These are phyloP conservation scores for Zoysia japonica DNA, from an alignment of 176 grass and related monocot species.

Conservation along the genomic window DNA sequence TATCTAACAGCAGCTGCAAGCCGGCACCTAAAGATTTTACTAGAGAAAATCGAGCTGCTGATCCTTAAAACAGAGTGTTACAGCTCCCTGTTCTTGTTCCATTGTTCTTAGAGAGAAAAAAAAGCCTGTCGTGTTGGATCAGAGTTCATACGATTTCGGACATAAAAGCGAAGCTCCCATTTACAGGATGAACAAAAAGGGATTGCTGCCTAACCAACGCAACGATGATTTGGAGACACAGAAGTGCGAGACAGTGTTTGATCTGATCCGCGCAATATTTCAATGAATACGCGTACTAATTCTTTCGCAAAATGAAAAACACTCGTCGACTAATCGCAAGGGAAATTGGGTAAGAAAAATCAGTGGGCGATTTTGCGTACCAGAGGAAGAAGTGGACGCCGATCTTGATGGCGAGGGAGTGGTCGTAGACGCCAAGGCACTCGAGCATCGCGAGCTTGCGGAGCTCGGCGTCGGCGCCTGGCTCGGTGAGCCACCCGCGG, in stretches of 20 bases:
- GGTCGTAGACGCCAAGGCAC: slow-evolving; percentile 68
- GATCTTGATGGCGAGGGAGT: slow-evolving; percentile 77
- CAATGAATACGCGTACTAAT: not conserved
- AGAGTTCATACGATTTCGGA: not conserved
- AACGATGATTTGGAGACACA: not conserved
- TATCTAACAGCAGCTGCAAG: not conserved
- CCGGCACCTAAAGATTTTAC: not conserved
- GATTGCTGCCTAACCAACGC: not conserved
- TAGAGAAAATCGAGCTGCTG: not conserved
- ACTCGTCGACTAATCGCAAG: not conserved
- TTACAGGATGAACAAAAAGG: not conserved
- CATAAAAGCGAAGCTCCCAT: not conserved
- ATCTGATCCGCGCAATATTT: not conserved
- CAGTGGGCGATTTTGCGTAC: slow-evolving; percentile 21
- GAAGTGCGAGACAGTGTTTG: not conserved
- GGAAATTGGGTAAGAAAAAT: not conserved
- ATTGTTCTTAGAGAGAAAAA: not conserved
- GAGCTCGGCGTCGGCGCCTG: slow-evolving; percentile 48
- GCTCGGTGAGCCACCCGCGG: slow-evolving; percentile 69
- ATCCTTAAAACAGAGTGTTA: not conserved
- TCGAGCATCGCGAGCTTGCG: slow-evolving; percentile 66
- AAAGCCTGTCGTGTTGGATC: not conserved
- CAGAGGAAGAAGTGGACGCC: slow-evolving; percentile 87
- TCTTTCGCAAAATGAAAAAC: not conserved
- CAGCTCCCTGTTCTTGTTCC: not conserved